phyloP scores from a whole-genome alignment of 768 basidiomycete species.

The Wakefieldia striispora region DNA sequence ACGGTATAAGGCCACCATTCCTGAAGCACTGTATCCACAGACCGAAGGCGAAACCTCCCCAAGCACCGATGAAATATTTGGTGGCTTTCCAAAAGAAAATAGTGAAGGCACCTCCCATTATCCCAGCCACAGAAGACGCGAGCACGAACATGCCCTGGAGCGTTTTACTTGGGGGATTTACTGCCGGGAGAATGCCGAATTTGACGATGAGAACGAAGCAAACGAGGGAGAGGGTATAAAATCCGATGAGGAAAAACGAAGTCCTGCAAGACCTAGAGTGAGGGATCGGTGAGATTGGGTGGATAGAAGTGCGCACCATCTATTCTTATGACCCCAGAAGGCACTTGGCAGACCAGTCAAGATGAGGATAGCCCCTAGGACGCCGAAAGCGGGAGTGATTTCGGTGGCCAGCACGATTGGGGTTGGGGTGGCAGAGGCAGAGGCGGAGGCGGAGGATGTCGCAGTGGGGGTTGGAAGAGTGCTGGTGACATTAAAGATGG shows the following conservation, averaged over 20 bases:
- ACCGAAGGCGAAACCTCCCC: conserved; percentile 76
- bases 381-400: conserved; percentile 86
- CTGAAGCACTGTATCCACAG: conserved; percentile 87
- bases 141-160: conserved; percentile 90
- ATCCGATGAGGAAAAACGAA: conserved; percentile 90
- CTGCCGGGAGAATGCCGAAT: conserved; percentile 80
- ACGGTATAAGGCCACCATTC: conserved; percentile 75
- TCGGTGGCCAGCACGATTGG: conserved; percentile 52
- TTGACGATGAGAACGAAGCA: conserved; percentile 86
- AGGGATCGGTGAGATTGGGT: neutral
- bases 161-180: conserved; percentile 76
- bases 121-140: conserved; percentile 72
- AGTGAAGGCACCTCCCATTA: conserved; percentile 79
- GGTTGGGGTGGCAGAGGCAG: conserved; percentile 34
- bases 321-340: conserved; percentile 92
- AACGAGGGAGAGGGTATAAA: conserved; percentile 83
- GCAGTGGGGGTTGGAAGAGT: conserved; percentile 50
- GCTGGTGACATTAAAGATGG: conserved; percentile 58
- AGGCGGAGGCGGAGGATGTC: conserved; percentile 42
- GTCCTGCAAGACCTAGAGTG: conserved; percentile 52
- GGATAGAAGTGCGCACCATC: conserved; percentile 59
- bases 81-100: conserved; percentile 94
- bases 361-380: conserved; percentile 85
- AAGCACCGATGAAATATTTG: conserved; percentile 66
- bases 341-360: conserved; percentile 87